Percentiles rank a stretch among this genome's conserved stretches.
Evolutionary conservation across 257 asterid genomes (phyloP).

Genomic region (Marsdenia floribunda): DNA sequence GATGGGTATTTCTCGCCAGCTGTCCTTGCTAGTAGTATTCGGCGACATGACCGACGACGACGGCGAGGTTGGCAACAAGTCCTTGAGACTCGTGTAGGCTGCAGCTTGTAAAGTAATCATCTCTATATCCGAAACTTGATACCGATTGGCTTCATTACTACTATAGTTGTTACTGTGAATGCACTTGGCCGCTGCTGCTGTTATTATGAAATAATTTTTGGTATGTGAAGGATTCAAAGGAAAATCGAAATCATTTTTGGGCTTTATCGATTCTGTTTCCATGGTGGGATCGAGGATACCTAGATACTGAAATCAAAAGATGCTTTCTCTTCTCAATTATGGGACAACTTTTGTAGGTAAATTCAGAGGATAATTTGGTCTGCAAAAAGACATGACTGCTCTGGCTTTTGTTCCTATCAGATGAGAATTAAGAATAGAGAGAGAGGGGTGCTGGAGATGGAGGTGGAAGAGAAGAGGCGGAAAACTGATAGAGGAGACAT

Average conservation of each 20-base stretch:
- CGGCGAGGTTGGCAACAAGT: conserved; percentile 41
- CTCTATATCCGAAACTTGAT: conserved; percentile 10
- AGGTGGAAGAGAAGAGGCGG: neutral
- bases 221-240: neutral
- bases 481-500: too few species aligned
- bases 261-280: conserved; percentile 9
- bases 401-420: neutral
- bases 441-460: neutral
- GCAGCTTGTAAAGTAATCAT: conserved; percentile 10
- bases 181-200: neutral
- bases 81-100: conserved; percentile 65
- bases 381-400: neutral
- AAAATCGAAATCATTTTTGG: neutral
- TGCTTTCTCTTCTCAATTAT: neutral
- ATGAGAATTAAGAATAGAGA: neutral
- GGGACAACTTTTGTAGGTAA: neutral
- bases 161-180: neutral
- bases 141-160: neutral
- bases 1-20: conserved; percentile 81
- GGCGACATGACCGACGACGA: conserved; percentile 31
- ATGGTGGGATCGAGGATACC: neutral
- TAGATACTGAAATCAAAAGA: neutral
- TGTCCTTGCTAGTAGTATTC: conserved; percentile 15
- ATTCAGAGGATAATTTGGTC: neutral
- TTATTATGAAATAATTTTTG: neutral